Base-by-base conservation (phyloP, 768 basidiomycete genomes). In the Russula brevipes region DNA sequence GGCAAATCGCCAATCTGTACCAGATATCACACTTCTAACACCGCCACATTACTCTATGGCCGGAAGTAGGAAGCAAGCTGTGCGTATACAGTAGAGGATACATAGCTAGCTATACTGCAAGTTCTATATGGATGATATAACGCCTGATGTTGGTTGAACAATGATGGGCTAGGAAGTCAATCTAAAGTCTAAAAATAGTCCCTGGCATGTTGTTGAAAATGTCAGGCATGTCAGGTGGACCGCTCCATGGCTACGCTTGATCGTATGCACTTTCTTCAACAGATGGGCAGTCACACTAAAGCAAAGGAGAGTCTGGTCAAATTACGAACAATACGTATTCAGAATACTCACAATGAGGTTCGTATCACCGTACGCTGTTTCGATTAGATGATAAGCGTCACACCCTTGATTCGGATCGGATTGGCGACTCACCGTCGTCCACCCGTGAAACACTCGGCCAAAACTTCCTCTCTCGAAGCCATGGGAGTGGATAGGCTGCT, bases 401-500 rank as follows among this genome's bases (percentile, higher is more conserved):
- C 19, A 16, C 3, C 53, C 42, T 24, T 6, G 1, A 41, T 33
- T 11, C n/a, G 47, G 33, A 44, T 49, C 44, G 6, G 51, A 51
- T 39, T 31, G 9, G n/a, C 8, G 49, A 75, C 87, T 71, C 72
- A 94, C 93, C 89, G 78, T 98, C 96, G 71, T 98, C 95, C 56
- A 99, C 83, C 52, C 96, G 82, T 5, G 91, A 88, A 47, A 95
- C 89, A 5, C 90, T 82, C 0, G 97, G 96, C 97, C 97, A 99
- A 78, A 98, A 96, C 76, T 99, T 99, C 79, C 83, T 89, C 75
- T 90, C 87, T 54, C 79, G 78, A 36, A 99, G 80, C 80, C 85
- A 90, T 12, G 88, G 81, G 64, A 93, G 73, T 30, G 97, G 95
- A 74, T 92, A 98, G 8, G 84, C 94, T n/a, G 97, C 96, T 64